Percentiles rank a stretch among this genome's conserved stretches.
Evolutionary conservation across 2,329 filamentous ascomycete genomes (phyloP).

Genomic region (Arthroderma sp.): DNA sequence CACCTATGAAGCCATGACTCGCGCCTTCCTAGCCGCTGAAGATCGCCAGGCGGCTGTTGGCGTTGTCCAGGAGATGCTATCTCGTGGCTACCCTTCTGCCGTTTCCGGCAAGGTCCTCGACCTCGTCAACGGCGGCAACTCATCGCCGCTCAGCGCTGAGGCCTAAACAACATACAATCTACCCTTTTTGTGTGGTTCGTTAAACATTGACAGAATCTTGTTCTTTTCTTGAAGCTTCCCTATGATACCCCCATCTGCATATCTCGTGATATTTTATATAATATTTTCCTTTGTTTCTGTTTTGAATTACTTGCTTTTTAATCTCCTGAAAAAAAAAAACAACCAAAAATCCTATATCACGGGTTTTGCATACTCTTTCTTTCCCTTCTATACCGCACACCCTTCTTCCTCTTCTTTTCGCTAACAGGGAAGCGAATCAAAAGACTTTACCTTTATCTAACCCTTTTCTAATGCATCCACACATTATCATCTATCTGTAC

Average conservation of each 20-base stretch:
- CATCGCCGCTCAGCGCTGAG: neutral
- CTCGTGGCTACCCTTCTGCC: constrained; percentile 76
- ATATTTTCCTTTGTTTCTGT: neutral
- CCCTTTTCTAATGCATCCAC: neutral
- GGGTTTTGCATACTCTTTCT: too few relatives aligned
- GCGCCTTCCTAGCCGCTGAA: constrained; percentile 76
- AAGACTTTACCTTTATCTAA: neutral
- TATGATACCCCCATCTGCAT: constrained; percentile 3
- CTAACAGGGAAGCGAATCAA: neutral
- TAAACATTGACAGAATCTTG: too few relatives aligned
- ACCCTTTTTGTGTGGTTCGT: neutral
- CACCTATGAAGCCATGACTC: constrained; percentile 97
- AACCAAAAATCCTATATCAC: too few relatives aligned
- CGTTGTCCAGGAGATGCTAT: constrained; percentile 82
- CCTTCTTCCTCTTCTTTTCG: neutral
- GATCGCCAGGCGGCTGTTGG: constrained; percentile 61
- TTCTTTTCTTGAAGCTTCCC: too few relatives aligned
- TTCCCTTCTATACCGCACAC: neutral
- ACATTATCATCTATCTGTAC: constrained; percentile 3
- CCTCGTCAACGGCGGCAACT: constrained; percentile 48
- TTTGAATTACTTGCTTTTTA: neutral
- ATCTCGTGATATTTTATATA: constrained; percentile 1
- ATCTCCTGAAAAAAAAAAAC: neutral
- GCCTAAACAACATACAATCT: constrained; percentile 1
- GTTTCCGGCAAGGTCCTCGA: constrained; percentile 91